Evolutionary conservation across 495 filamentous ascomycete genomes (phyloP).

Genomic region (Chaetomium tenue): DNA sequence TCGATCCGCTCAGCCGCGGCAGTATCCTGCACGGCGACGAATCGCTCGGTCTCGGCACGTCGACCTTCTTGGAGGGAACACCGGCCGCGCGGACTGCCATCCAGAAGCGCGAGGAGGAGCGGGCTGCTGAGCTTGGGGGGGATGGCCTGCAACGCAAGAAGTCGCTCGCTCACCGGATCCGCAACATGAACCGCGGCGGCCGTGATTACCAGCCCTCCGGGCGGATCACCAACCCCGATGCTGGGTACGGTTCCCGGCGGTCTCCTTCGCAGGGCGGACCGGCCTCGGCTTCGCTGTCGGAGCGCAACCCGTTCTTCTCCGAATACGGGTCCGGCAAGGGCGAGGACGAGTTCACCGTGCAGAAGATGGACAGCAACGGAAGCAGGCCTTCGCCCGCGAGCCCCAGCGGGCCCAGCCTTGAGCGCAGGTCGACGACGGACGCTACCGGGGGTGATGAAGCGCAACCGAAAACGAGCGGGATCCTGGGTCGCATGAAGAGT

Average conservation of each 20-base stretch:
- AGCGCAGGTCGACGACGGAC: constrained; percentile 71
- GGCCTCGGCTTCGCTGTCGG: constrained; percentile 69
- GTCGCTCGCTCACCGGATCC: constrained; percentile 82
- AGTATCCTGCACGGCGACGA: constrained; percentile 81
- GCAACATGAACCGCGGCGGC: constrained; percentile 60
- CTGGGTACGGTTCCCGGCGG: constrained; percentile 34
- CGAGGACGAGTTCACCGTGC: constrained; percentile 47
- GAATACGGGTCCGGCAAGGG: constrained; percentile 58
- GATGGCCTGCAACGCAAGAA: constrained; percentile 85
- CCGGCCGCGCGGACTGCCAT: constrained; percentile 84
- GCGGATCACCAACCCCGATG: constrained; percentile 54
- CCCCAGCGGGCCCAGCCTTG: constrained; percentile 55
- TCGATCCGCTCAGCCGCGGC: constrained; percentile 52
- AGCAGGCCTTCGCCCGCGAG: constrained; percentile 58
- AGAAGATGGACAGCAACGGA: constrained; percentile 42
- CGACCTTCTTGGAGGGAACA: constrained; percentile 92
- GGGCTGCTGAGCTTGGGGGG: constrained; percentile 45
- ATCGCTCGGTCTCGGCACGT: constrained; percentile 82
- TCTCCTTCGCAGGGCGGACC: constrained; percentile 54
- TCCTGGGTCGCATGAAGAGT: constrained; percentile 85
- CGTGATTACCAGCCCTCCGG: constrained; percentile 52
- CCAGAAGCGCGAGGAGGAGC: constrained; percentile 69
- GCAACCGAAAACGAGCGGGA: constrained; percentile 48
- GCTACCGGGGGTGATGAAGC: constrained; percentile 41
- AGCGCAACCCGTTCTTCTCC: constrained; percentile 83